Conservation (phyloP, 2,329 filamentous ascomycete species). For the Anthostomella pinea region DNA sequence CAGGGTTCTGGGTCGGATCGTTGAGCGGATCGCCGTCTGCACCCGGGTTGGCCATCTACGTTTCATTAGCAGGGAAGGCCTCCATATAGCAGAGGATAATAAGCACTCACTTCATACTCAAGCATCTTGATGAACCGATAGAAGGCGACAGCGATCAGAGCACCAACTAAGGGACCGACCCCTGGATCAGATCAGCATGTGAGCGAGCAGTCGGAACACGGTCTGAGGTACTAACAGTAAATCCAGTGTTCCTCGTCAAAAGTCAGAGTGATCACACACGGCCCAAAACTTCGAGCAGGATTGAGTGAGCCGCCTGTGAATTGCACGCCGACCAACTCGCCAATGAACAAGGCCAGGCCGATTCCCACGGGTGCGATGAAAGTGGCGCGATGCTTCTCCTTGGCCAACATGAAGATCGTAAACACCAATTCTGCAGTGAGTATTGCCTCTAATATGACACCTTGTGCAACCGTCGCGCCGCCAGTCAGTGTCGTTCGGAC, state of each 20-base stretch:
- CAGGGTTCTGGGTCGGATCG: slow-evolving; percentile 42
- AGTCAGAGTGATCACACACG: slow-evolving; percentile 33
- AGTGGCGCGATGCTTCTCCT: slow-evolving; percentile 61
- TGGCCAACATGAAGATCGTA: slow-evolving; percentile 57
- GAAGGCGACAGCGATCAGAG: slow-evolving; percentile 36
- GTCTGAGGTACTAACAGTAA: slow-evolving; percentile 38
- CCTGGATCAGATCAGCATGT: background rate
- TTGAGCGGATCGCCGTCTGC: slow-evolving; percentile 43
- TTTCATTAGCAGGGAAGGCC: slow-evolving; percentile 16
- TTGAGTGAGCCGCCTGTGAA: slow-evolving; percentile 39
- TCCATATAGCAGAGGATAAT: slow-evolving; percentile 33
- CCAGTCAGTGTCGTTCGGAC: slow-evolving; percentile 45
- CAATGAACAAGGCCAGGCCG: slow-evolving; percentile 58
- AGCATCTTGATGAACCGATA: slow-evolving; percentile 40
- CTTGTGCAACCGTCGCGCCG: slow-evolving; percentile 43
- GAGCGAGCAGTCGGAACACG: background rate
- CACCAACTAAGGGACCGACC: slow-evolving; percentile 41
- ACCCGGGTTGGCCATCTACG: slow-evolving; percentile 44
- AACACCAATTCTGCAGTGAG: slow-evolving; percentile 53
- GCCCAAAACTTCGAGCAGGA: slow-evolving; percentile 38
- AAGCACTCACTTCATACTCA: slow-evolving; percentile 33
- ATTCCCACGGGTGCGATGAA: slow-evolving; percentile 63
- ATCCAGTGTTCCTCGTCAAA: slow-evolving; percentile 41
- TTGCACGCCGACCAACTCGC: slow-evolving; percentile 38
- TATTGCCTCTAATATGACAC: slow-evolving; percentile 55